Percentiles rank a stretch among this genome's conserved stretches.
Conservation (phyloP, 176 grass and related monocot genomes). For the Typha latifolia region DNA sequence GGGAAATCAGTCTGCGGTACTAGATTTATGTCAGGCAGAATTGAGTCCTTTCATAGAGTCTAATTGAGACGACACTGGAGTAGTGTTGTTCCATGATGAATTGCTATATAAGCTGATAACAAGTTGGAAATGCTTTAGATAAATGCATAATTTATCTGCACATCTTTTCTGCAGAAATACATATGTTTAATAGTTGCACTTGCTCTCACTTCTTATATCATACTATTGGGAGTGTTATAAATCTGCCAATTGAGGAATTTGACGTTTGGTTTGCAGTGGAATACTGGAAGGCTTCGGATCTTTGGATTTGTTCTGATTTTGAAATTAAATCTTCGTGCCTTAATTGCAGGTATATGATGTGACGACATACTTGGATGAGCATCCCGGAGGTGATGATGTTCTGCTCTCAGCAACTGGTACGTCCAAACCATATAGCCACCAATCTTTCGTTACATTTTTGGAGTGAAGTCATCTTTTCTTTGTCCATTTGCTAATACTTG, state of each 20-base stretch:
- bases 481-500: too few species aligned
- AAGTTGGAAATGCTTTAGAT: neutral
- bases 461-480: neutral
- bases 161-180: neutral
- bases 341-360: slow-evolving; percentile 75
- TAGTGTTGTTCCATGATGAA: too few species aligned
- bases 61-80: too few species aligned
- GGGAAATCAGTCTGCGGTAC: too few species aligned
- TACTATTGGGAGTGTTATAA: neutral
- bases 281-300: neutral
- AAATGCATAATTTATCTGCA: neutral
- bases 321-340: neutral
- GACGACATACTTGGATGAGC: slow-evolving; percentile 84
- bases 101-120: neutral
- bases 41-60: too few species aligned
- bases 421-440: neutral
- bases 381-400: slow-evolving; percentile 81
- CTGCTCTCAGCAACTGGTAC: slow-evolving; percentile 44
- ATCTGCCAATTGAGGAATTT: neutral
- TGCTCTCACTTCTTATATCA: neutral
- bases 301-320: neutral
- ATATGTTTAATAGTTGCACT: neutral
- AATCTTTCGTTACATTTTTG: neutral
- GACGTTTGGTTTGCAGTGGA: neutral
- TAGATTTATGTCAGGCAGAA: too few species aligned